Percentiles rank a stretch among this genome's conserved stretches.
Conservation (phyloP, 2,329 filamentous ascomycete species). For the Diaporthe aspalathi region DNA sequence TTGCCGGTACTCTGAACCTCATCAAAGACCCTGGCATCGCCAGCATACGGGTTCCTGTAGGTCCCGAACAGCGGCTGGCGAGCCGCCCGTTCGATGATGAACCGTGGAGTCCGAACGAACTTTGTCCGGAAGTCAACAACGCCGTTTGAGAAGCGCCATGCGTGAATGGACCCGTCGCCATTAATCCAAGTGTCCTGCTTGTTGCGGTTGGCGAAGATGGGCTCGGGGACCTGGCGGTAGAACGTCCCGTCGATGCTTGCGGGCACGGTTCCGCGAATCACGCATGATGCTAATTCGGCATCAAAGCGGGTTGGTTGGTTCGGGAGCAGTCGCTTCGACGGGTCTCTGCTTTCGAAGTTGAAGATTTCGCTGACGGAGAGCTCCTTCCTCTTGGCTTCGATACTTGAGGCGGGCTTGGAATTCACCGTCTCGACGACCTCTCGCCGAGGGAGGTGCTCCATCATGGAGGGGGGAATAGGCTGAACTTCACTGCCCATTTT, state of each 20-base stretch:
- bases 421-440: background rate
- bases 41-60: background rate
- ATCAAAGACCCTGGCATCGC: background rate
- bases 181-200: slow-evolving; percentile 8
- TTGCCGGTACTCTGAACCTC: background rate
- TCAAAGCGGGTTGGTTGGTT: slow-evolving; percentile 1
- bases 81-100: slow-evolving; percentile 7
- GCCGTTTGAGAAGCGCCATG: slow-evolving; percentile 10
- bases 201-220: background rate
- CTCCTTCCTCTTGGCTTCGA: background rate
- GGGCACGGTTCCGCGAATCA: background rate
- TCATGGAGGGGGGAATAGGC: background rate
- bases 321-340: background rate
- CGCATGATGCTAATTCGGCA: slow-evolving; percentile 1
- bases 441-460: background rate
- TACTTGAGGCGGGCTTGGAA: background rate
- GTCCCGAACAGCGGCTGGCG: background rate
- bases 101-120: background rate
- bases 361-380: background rate
- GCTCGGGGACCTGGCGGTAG: background rate
- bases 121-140: background rate
- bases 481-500: background rate
- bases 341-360: background rate
- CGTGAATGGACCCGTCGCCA: background rate
- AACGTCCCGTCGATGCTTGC: slow-evolving; percentile 4